Base-by-base conservation (phyloP, 306 rosid genomes). In the Cucurbita moschata region DNA sequence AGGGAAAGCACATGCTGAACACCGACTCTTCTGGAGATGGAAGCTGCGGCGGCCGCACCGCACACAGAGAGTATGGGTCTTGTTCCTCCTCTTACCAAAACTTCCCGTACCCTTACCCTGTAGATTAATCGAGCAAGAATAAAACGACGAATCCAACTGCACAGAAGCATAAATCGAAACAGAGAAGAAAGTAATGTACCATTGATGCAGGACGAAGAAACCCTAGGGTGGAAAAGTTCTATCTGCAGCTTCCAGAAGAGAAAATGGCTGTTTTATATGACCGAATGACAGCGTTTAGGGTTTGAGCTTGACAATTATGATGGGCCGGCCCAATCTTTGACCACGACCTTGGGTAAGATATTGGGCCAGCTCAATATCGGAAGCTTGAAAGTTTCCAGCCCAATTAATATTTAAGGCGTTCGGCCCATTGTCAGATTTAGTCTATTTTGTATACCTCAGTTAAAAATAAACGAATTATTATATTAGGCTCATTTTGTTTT, bases 11-110 rank as follows among this genome's bases (percentile, higher is more conserved):
- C 98, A 93, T 2, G 97, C 98, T 0, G 98, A 13, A 73, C 98
- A 90, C 13, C 97, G 93, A 76, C 98, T 93, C 88, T 93, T 93
- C 87, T 93, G 98, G 46, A 93, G 91, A 71, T 93, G 98, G 78
- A 93, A 93, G 77, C 98, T 93, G 78, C 97, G 98, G 74, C 98
- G 98, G 62, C 98, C 98, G 72, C 98, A 94, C 84, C 98, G 84
- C 52, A 94, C 88, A 39, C 98, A 94, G 37, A 94, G 96, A 1
- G 96, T 89, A 89, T 94, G 98, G 49, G 98, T 90, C 92, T 94
- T 94, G 92, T 94, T 94, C 87, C 98, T 90, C 74, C 98, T 81
- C 88, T 94, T 94, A 76, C 98, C 98, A 51, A 94, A 94, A 74
- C 97, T 90, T 23, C 98, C 98, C 0, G 98, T 94, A 38, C 98